Conservation (phyloP, 352 stramenopile genomes). For the Globisporangium middletonii region DNA sequence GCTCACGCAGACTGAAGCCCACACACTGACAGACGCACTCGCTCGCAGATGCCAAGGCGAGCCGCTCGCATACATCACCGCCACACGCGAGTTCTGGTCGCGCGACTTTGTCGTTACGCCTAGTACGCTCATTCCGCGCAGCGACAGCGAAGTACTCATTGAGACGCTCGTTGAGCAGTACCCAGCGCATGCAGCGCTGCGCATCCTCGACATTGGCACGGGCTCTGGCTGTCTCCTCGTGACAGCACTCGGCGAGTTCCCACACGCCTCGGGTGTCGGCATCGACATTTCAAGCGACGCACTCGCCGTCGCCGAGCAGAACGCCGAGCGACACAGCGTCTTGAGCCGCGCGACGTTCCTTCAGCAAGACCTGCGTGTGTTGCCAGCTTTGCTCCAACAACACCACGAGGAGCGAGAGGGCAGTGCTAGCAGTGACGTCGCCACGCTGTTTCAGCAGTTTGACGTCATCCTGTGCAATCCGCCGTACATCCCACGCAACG, state of each 20-base stretch:
- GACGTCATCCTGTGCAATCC: constrained; percentile 73
- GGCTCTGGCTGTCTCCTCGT: constrained; percentile 66
- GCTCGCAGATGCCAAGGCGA: constrained; percentile 32
- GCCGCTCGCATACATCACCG: constrained; percentile 66
- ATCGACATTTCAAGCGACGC: constrained; percentile 54
- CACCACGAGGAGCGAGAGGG: neutral
- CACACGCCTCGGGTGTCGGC: constrained; percentile 38
- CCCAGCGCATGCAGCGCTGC: constrained; percentile 22
- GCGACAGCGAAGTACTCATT: constrained; percentile 76
- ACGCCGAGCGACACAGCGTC: constrained; percentile 26
- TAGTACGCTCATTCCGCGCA: constrained; percentile 74
- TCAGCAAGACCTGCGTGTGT: constrained; percentile 26
- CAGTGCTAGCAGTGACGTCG: neutral
- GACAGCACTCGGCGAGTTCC: constrained; percentile 54
- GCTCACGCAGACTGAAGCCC: constrained; percentile 30
- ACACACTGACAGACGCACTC: constrained; percentile 16
- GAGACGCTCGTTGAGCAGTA: constrained; percentile 54
- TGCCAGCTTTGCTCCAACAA: constrained; percentile 6
- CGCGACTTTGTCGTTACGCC: constrained; percentile 43
- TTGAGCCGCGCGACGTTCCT: constrained; percentile 18
- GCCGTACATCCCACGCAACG: constrained; percentile 56
- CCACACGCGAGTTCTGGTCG: constrained; percentile 75
- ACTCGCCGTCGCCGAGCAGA: constrained; percentile 44
- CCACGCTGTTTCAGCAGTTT: constrained; percentile 32
- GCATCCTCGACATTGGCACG: constrained; percentile 67